Evolutionary conservation across 768 basidiomycete genomes (phyloP), one percentile per base, ranked within the genome.

Genomic region (Psilocybe subaeruginosa): DNA sequence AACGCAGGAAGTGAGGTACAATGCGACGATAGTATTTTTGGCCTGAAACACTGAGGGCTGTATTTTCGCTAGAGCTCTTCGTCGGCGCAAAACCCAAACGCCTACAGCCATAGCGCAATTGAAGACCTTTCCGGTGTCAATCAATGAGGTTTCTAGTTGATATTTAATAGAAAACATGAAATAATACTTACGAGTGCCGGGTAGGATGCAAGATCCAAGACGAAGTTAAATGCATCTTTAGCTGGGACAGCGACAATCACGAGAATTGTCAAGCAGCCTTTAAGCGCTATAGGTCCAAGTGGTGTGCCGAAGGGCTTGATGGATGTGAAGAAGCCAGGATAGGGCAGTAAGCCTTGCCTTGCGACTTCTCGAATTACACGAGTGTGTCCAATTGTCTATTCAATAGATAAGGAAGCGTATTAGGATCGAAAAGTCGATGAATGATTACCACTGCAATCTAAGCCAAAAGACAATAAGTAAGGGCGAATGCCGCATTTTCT

Each of bases 271-370:
- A 83, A 59, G 23, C 66, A 57, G 57, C 73, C 80, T 59, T 79
- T 78, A 48, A 82, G 70, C 27, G 71, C 57, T 2, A 80, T 74
- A 5, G 82, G 80, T 1, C 73, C 80, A 4, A 78, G 64, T 2
- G 84, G 83, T 0, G 83, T 82, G 31, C 78, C 80, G 55, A 84
- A 82, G 3, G 83, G 82, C 51, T 74, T 71, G 8, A 77, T 82
- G 2, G 80, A 80, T 2, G 80, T 75, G 66, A 81, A 84, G 68
- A 84, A 79, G 4, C 66, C 69, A 2, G 82, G 76, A 52, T 74
- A 83, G 0, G 84, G 84, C 16, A 85, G 70, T 4, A 85, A 71
- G 9, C 83, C 83, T 71, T 85, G 82, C 51, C 84, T 74, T 12
- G 79, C 83, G 33, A 82, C 74, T 68, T 85, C 84, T 23, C 82